phyloP scores from a whole-genome alignment of 768 basidiomycete species.

The Lentinula sp. region DNA sequence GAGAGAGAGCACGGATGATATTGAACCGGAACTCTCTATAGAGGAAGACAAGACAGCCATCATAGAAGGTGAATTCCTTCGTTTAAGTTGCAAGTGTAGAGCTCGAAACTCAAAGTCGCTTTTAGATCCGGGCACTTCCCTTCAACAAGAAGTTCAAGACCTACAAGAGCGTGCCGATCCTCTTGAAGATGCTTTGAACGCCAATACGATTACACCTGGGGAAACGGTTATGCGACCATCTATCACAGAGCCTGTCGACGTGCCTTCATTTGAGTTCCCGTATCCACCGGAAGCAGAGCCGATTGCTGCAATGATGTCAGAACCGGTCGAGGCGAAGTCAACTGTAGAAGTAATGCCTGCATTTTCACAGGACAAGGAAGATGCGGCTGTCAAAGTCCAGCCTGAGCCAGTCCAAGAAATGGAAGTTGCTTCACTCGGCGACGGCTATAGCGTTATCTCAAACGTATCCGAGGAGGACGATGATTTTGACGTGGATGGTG shows the following conservation, averaged over 20 bases:
- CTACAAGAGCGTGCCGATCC: background rate
- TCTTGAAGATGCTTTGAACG: background rate
- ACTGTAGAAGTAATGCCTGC: background rate
- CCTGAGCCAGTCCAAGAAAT: background rate
- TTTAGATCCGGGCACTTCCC: background rate
- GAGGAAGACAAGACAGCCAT: background rate
- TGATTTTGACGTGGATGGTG: constrained; percentile 10
- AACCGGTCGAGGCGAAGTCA: background rate
- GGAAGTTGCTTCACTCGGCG: background rate
- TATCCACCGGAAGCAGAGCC: background rate
- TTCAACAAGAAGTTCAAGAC: background rate
- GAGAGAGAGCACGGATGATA: background rate
- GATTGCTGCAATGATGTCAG: background rate
- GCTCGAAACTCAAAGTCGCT: background rate
- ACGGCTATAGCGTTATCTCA: constrained; percentile 8
- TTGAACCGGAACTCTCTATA: background rate
- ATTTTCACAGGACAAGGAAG: background rate
- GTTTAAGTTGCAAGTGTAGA: background rate
- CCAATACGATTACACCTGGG: background rate
- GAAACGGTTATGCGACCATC: background rate
- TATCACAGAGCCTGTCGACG: background rate
- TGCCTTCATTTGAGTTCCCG: background rate
- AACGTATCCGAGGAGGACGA: constrained; percentile 7
- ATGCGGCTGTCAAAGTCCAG: background rate
- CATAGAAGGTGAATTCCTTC: background rate